Conservation (phyloP, 2,329 filamentous ascomycete species). For the Tolypocladium sp. region DNA sequence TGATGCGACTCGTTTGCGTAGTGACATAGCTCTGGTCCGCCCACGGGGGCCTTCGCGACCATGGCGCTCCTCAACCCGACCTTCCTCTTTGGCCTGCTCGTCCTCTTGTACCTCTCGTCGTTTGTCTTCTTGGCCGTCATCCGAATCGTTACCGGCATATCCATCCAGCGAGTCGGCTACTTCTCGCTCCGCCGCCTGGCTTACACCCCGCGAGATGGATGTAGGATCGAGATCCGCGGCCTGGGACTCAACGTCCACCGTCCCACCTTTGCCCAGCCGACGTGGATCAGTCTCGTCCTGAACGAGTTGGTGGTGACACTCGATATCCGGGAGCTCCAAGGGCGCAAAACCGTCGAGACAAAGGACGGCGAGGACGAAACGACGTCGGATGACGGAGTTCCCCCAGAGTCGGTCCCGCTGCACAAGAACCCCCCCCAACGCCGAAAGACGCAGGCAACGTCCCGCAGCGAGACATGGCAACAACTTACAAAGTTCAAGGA, state of each 20-base stretch:
- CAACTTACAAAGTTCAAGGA: conserved; percentile 73
- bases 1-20: not conserved
- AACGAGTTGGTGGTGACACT: conserved; percentile 79
- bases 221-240: conserved; percentile 82
- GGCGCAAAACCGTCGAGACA: conserved; percentile 27
- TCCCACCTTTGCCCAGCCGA: conserved; percentile 93
- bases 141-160: conserved; percentile 86
- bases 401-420: conserved; percentile 1
- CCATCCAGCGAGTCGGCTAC: conserved; percentile 91
- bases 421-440: conserved; percentile 6
- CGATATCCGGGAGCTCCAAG: conserved; percentile 60
- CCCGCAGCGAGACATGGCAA: conserved; percentile 70
- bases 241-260: conserved; percentile 83
- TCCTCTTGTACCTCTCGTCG: conserved; percentile 81
- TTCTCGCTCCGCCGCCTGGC: conserved; percentile 84
- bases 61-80: conserved; percentile 66
- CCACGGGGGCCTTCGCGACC: conserved; percentile 8
- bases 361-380: conserved; percentile 12
- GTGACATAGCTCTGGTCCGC: conserved; percentile 1
- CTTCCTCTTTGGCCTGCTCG: conserved; percentile 76
- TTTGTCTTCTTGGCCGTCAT: conserved; percentile 91
- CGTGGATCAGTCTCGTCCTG: conserved; percentile 86
- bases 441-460: conserved; percentile 13
- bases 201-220: conserved; percentile 80
- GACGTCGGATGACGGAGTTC: not conserved